Evolutionary conservation across 2,329 filamentous ascomycete genomes (phyloP).

Genomic region (Penicillium griseofulvum): DNA sequence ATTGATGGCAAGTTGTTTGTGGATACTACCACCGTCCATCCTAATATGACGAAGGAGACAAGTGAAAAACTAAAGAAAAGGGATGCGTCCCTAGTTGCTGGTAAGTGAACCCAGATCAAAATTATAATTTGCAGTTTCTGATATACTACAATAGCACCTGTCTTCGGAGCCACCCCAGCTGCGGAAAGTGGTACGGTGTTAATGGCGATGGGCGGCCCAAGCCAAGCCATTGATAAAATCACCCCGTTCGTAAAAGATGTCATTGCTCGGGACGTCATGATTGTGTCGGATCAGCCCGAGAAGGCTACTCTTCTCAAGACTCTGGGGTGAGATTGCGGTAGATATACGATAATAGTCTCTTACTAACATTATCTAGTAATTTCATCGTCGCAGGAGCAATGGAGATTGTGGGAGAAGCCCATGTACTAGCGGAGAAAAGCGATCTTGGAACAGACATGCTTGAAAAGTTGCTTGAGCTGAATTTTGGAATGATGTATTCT

Average conservation of each 20-base stretch:
- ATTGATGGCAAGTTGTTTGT: slow-evolving; percentile 7
- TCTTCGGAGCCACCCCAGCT: slow-evolving; percentile 11
- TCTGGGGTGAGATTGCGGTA: slow-evolving; percentile 3
- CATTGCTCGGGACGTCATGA: slow-evolving; percentile 11
- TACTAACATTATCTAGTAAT: slow-evolving; percentile 7
- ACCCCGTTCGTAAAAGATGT: slow-evolving; percentile 7
- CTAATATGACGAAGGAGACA: slow-evolving; percentile 7
- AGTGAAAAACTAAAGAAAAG: neutral
- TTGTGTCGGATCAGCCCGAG: slow-evolving; percentile 12
- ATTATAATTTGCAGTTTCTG: neutral
- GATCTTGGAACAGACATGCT: slow-evolving; percentile 24
- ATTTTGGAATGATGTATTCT: slow-evolving; percentile 30
- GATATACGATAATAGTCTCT: too few species aligned
- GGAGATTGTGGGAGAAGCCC: slow-evolving; percentile 31
- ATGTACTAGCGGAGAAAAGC: slow-evolving; percentile 33
- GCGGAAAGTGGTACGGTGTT: slow-evolving; percentile 9
- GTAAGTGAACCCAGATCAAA: neutral
- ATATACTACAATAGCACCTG: slow-evolving; percentile 5
- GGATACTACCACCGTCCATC: slow-evolving; percentile 15
- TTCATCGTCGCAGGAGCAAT: slow-evolving; percentile 21
- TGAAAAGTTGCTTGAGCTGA: slow-evolving; percentile 28
- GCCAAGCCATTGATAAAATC: neutral
- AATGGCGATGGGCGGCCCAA: slow-evolving; percentile 8
- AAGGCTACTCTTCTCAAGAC: slow-evolving; percentile 13
- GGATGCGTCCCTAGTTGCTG: slow-evolving; percentile 3